Base-by-base conservation (phyloP, 2,329 filamentous ascomycete species). In the Incumbomyces delicatus region DNA sequence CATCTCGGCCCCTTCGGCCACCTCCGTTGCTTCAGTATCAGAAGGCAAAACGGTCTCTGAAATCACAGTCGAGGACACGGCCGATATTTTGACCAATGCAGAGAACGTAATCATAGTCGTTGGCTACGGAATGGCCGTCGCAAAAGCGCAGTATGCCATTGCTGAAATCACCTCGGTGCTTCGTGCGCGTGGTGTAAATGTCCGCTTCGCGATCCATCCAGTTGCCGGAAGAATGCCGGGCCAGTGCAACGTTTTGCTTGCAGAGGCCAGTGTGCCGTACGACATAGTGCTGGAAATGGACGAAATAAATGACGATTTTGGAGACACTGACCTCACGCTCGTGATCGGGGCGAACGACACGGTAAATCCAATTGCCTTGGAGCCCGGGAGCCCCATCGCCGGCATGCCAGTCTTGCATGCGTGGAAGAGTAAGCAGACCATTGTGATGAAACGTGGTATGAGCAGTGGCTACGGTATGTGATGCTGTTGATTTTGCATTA, bases 261-360 rank as follows among this genome's bases (percentile, higher is more conserved):
- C 88, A 0, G 88, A 95, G 64, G 88, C 88, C 1, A 83, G 77
- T 30, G 88, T 94, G 27, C 87, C 87, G 2, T 94, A 94, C 59
- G 88, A 95, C 57, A 90, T 94, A 47, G 87, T 94, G 22, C 74
- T 94, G 38, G 87, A 95, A 67, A 94, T 94, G 87, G 88, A 94
- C 57, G 88, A 95, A 70, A 94, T 94, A 68, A 95, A 94, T 63
- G 87, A 94, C 52, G 87, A 94, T 59, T 95, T 94, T 63, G 66
- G 74, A 6, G 84, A 92, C 22, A 94, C 88, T 0, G 88, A 94
- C 58, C 72, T 94, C 8, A 88, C 86, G 0, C 76, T 94, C 2
- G 87, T 94, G 0, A 94, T 94, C 59, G 88, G 88, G 2, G 88
- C 88, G 7, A 94, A 95, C 57, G 88, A 95, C 58, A 94, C 88